Conservation (phyloP, 2,329 filamentous ascomycete genomes). For the Diaporthe destruens region DNA sequence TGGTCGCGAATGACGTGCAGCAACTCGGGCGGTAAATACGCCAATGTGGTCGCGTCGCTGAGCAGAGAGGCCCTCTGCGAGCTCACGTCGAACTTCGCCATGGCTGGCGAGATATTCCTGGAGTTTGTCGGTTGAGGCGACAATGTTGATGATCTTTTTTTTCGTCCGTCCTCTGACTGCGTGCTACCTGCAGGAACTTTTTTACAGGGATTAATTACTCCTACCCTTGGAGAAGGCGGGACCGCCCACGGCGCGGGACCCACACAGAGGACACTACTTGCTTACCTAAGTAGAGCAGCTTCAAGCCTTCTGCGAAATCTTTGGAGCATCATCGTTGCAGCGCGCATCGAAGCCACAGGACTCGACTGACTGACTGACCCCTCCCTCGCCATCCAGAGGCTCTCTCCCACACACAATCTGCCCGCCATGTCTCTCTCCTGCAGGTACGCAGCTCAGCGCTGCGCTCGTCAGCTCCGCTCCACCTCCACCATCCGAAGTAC, state of each 20-base stretch:
- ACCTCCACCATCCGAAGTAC: slow-evolving; percentile 57
- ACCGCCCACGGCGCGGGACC: slow-evolving; percentile 33
- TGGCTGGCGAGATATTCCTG: slow-evolving; percentile 52
- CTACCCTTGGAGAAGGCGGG: slow-evolving; percentile 35
- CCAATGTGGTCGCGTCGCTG: slow-evolving; percentile 64
- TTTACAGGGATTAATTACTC: slow-evolving; percentile 37
- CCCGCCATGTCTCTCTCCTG: slow-evolving; percentile 70
- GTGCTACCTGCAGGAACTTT: slow-evolving; percentile 24
- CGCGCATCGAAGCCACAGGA: slow-evolving; percentile 26
- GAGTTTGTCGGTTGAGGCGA: slow-evolving; percentile 39
- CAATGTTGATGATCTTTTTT: slow-evolving; percentile 44
- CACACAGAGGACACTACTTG: neutral
- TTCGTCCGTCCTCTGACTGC: slow-evolving; percentile 40
- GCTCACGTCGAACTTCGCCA: slow-evolving; percentile 69
- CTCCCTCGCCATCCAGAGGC: slow-evolving; percentile 16
- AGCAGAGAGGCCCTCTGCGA: slow-evolving; percentile 68
- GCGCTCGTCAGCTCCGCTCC: slow-evolving; percentile 71
- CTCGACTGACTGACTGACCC: slow-evolving; percentile 25
- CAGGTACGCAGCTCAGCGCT: slow-evolving; percentile 74
- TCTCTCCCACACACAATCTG: slow-evolving; percentile 31
- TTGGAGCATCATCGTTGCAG: slow-evolving; percentile 38
- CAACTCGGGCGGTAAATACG: slow-evolving; percentile 77
- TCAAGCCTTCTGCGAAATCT: slow-evolving; percentile 42
- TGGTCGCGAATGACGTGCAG: slow-evolving; percentile 74
- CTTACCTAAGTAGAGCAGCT: slow-evolving; percentile 34